These are phyloP conservation scores for Zygosaccharomyces kombuchaensis DNA, from an alignment of 805 yeast genomes.

Conservation along the genomic window DNA sequence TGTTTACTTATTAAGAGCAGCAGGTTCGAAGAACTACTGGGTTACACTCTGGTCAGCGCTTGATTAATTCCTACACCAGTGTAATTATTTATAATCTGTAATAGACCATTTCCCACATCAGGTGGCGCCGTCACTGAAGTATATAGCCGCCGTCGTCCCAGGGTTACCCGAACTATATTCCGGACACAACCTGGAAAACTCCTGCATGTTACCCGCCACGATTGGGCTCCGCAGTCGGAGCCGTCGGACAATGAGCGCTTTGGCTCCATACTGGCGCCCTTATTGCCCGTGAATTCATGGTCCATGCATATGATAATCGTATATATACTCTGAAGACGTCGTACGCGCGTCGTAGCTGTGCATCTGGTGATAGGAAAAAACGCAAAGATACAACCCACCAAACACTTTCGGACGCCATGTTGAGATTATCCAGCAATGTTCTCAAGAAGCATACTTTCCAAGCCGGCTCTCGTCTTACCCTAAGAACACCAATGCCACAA, in stretches of 20 bases:
- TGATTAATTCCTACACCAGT: slow-evolving; percentile 15
- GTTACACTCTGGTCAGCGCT: slow-evolving; percentile 66
- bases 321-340: not conserved
- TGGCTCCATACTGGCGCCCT: not conserved
- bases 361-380: not conserved
- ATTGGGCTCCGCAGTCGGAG: slow-evolving; percentile 2
- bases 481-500: slow-evolving; percentile 5
- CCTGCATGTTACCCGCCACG: too few relatives aligned
- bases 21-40: slow-evolving; percentile 69
- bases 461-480: not conserved
- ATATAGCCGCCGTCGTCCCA: too few relatives aligned
- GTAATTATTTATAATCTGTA: not conserved
- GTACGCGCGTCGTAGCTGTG: not conserved
- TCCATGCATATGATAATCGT: not conserved
- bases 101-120: not conserved
- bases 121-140: too few relatives aligned
- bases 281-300: not conserved
- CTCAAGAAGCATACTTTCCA: slow-evolving; percentile 6
- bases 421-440: slow-evolving; percentile 9
- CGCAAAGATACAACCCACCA: not conserved
- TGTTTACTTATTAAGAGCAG: slow-evolving; percentile 61
- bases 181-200: too few relatives aligned
- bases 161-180: too few relatives aligned
- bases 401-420: slow-evolving; percentile 1
- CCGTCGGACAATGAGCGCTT: not conserved